Evolutionary conservation across 2,329 filamentous ascomycete genomes (phyloP).

Genomic region (Verticillium longisporum): DNA sequence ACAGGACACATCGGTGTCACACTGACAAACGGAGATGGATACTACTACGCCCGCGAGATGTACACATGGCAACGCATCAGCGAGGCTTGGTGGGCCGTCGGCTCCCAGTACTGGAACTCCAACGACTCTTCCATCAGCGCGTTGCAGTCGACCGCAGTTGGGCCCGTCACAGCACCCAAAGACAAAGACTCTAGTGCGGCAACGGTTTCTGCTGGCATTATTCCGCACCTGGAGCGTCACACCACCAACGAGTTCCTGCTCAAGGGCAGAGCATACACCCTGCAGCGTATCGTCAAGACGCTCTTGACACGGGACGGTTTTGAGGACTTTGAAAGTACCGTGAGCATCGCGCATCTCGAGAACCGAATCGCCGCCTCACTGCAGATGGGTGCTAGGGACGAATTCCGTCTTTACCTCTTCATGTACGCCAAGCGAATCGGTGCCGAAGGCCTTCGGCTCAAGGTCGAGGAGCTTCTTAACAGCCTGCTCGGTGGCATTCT

Average conservation of each 20-base stretch:
- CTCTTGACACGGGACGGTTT: conserved; percentile 84
- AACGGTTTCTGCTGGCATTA: conserved; percentile 80
- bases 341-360: conserved; percentile 91
- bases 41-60: conserved; percentile 79
- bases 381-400: conserved; percentile 77
- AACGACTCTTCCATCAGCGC: conserved; percentile 85
- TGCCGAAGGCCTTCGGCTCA: conserved; percentile 76
- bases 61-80: conserved; percentile 93
- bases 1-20: conserved; percentile 83
- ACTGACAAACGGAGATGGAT: conserved; percentile 90
- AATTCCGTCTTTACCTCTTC: conserved; percentile 90
- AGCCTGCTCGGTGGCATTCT: conserved; percentile 68
- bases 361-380: conserved; percentile 87
- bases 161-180: conserved; percentile 43
- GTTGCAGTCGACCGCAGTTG: conserved; percentile 64
- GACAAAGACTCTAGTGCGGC: conserved; percentile 40
- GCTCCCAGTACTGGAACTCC: conserved; percentile 98
- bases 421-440: conserved; percentile 98
- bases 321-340: conserved; percentile 82
- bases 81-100: conserved; percentile 96
- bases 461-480: conserved; percentile 88
- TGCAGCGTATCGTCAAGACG: conserved; percentile 87
- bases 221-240: conserved; percentile 87
- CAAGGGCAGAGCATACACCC: conserved; percentile 82
- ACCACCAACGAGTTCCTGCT: conserved; percentile 90